Evolutionary conservation across 345 rosid genomes (phyloP).

Genomic region (Gossypium australe): DNA sequence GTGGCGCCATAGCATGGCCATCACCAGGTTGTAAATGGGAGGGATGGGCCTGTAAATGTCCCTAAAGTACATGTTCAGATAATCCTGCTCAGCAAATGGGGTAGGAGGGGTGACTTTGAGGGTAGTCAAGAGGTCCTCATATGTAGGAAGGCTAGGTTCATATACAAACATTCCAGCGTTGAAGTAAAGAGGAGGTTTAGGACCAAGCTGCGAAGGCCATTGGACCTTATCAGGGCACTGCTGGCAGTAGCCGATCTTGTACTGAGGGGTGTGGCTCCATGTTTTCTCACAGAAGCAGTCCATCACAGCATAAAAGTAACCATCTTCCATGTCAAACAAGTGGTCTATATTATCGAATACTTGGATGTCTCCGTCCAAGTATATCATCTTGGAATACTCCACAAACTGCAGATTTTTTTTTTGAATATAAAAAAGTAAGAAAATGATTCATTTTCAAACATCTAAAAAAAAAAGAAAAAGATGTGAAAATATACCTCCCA

Average conservation of each 20-base stretch:
- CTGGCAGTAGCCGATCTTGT: slow-evolving; percentile 65
- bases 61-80: slow-evolving; percentile 59
- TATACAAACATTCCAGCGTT: slow-evolving; percentile 75
- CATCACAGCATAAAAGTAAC: slow-evolving; percentile 60
- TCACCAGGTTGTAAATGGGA: slow-evolving; percentile 49
- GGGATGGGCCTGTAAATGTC: slow-evolving; percentile 62
- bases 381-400: slow-evolving; percentile 60
- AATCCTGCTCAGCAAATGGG: slow-evolving; percentile 72
- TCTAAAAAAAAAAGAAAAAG: neutral
- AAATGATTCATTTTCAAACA: neutral
- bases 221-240: slow-evolving; percentile 59
- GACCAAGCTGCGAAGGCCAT: slow-evolving; percentile 53
- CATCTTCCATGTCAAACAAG: slow-evolving; percentile 54
- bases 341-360: slow-evolving; percentile 71
- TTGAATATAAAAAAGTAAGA: neutral
- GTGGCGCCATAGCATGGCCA: slow-evolving; percentile 85
- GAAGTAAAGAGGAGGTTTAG: slow-evolving; percentile 61
- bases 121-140: slow-evolving; percentile 38
- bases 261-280: slow-evolving; percentile 59
- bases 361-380: slow-evolving; percentile 72
- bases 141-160: slow-evolving; percentile 46
- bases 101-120: slow-evolving; percentile 46
- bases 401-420: slow-evolving; percentile 36
- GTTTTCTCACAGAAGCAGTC: slow-evolving; percentile 81
- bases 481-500: slow-evolving; percentile 43